Conservation (phyloP, 257 asterid genomes). For the Handroanthus guayacan region DNA sequence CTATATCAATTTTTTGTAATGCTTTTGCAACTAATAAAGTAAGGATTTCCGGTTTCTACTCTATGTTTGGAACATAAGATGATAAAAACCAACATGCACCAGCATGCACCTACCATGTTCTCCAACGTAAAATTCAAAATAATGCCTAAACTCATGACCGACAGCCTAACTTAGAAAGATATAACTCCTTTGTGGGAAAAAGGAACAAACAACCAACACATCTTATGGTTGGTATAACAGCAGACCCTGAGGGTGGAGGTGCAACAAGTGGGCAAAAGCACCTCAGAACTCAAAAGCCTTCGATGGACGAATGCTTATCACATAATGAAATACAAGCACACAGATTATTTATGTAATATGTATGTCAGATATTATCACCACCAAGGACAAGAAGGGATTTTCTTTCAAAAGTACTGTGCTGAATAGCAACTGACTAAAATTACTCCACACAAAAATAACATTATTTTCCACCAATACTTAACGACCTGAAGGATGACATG, state of each 20-base stretch:
- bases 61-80: constrained; percentile 19
- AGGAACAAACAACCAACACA: not conserved
- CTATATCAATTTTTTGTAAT: not conserved
- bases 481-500: not conserved
- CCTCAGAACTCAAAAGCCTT: not conserved
- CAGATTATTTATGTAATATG: not conserved
- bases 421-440: not conserved
- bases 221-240: constrained; percentile 21
- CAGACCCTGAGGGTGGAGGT: not conserved
- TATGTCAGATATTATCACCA: not conserved
- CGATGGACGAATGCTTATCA: constrained; percentile 1
- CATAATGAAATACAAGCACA: not conserved
- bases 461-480: not conserved
- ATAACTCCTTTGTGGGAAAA: not conserved
- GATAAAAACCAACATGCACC: constrained; percentile 20
- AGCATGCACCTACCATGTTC: not conserved
- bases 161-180: not conserved
- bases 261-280: not conserved
- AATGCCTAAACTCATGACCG: constrained; percentile 12
- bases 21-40: not conserved
- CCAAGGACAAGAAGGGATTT: not conserved
- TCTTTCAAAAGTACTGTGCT: not conserved
- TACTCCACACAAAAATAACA: not conserved
- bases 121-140: constrained; percentile 11
- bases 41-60: constrained; percentile 9